Evolutionary conservation across 192 early-diverging fungal species (phyloP).

Genomic region (Gigaspora rosea): DNA sequence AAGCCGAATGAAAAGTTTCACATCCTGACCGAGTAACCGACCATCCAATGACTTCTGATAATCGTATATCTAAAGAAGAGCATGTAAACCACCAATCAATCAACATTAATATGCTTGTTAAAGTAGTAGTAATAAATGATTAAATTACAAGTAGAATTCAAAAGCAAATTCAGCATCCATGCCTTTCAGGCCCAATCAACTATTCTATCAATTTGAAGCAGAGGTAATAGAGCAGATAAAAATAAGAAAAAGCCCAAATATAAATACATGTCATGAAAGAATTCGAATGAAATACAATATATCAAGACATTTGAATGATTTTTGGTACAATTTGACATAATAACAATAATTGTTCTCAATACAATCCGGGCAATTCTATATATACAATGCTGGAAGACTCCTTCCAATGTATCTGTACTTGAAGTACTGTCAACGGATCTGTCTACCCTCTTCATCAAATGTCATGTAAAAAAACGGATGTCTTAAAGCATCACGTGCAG

Average conservation of each 20-base stretch:
- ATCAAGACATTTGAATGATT: slow-evolving; percentile 10
- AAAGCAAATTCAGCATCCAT: slow-evolving; percentile 1
- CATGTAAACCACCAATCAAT: neutral
- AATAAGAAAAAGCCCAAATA: slow-evolving; percentile 2
- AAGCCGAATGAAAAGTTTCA: neutral
- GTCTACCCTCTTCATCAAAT: slow-evolving; percentile 48
- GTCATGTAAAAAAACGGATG: slow-evolving; percentile 82
- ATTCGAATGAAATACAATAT: slow-evolving; percentile 2
- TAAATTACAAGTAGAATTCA: neutral
- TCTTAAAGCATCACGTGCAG: slow-evolving; percentile 78
- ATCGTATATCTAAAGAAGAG: slow-evolving; percentile 16
- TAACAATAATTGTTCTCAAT: slow-evolving; percentile 6
- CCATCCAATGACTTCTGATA: neutral
- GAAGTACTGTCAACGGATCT: neutral
- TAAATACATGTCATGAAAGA: neutral
- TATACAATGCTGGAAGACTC: neutral
- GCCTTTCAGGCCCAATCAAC: neutral
- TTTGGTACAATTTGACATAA: neutral
- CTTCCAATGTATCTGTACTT: neutral
- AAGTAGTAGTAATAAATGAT: neutral
- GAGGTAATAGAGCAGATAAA: neutral
- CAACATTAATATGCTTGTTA: slow-evolving; percentile 13
- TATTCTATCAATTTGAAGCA: slow-evolving; percentile 3
- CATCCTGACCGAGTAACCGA: neutral
- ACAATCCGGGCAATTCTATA: slow-evolving; percentile 1